Evolutionary conservation across 768 basidiomycete genomes (phyloP).

Genomic region (Sarcodon sp.): DNA sequence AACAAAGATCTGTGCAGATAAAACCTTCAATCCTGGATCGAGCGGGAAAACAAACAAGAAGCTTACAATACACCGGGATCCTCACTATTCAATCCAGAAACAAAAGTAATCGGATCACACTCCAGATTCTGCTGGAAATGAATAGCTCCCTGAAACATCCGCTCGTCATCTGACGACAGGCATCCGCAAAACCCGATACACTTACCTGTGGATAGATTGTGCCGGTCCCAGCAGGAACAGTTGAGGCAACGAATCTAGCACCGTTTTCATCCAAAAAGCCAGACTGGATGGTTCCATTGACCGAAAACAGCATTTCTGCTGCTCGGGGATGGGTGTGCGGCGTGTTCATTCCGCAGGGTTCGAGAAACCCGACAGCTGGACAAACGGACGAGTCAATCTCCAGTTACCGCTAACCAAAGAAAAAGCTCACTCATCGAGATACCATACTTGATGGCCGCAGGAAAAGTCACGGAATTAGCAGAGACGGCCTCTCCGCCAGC

Average conservation of each 20-base stretch:
- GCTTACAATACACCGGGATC: slow-evolving; percentile 12
- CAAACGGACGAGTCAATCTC: too few relatives aligned
- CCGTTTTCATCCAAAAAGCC: slow-evolving; percentile 19
- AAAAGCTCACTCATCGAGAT: slow-evolving; percentile 13
- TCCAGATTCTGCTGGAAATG: slow-evolving; percentile 17
- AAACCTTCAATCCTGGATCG: too few relatives aligned
- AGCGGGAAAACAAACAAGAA: neutral
- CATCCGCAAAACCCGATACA: neutral
- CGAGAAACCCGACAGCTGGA: neutral
- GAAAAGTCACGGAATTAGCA: slow-evolving; percentile 14
- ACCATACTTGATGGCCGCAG: slow-evolving; percentile 14
- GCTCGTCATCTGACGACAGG: neutral
- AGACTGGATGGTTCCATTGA: slow-evolving; percentile 13
- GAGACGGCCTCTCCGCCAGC: slow-evolving; percentile 13
- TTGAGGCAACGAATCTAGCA: slow-evolving; percentile 14
- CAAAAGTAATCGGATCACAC: slow-evolving; percentile 15
- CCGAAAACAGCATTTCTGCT: slow-evolving; percentile 17
- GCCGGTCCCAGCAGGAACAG: slow-evolving; percentile 10
- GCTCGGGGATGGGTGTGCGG: slow-evolving; percentile 23
- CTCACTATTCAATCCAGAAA: slow-evolving; percentile 15
- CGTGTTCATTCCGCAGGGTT: slow-evolving; percentile 20
- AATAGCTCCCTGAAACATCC: neutral
- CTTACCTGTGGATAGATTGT: slow-evolving; percentile 12
- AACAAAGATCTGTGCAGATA: too few relatives aligned
- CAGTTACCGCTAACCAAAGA: too few relatives aligned